Conservation (phyloP, 352 stramenopile genomes). For the Phytopythium cucurbitacearum region DNA sequence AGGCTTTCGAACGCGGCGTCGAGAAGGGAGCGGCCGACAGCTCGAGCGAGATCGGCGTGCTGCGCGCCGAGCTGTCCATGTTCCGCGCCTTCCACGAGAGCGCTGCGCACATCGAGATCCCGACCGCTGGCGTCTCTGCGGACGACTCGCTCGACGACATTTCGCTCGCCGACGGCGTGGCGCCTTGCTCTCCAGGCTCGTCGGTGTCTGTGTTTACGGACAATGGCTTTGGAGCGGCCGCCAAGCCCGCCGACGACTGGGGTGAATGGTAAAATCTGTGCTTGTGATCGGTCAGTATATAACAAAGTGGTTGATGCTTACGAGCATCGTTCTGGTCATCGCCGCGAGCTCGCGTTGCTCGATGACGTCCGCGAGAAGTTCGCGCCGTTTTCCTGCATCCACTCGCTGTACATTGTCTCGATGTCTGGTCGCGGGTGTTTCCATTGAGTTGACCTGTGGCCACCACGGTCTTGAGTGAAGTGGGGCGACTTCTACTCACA, state of each 20-base stretch:
- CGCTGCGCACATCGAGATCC: conserved; percentile 19
- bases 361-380: conserved; percentile 33
- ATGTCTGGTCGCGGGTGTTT: conserved; percentile 76
- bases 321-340: not conserved
- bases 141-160: conserved; percentile 34
- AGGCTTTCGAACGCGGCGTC: conserved; percentile 31
- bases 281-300: not conserved
- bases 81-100: conserved; percentile 46
- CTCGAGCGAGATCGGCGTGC: conserved; percentile 32
- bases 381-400: conserved; percentile 60
- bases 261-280: conserved; percentile 48
- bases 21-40: conserved; percentile 27
- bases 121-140: not conserved
- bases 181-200: conserved; percentile 31
- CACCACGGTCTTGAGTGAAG: not conserved
- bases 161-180: conserved; percentile 27
- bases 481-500: too few species aligned
- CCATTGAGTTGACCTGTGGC: conserved; percentile 74
- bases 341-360: conserved; percentile 4
- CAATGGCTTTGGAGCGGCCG: conserved; percentile 20
- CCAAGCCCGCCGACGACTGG: conserved; percentile 47
- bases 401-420: conserved; percentile 70
- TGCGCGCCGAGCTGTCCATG: conserved; percentile 42
- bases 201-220: conserved; percentile 42
- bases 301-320: not conserved